phyloP scores from a whole-genome alignment of 805 yeast species.

The Candida boleticola region DNA sequence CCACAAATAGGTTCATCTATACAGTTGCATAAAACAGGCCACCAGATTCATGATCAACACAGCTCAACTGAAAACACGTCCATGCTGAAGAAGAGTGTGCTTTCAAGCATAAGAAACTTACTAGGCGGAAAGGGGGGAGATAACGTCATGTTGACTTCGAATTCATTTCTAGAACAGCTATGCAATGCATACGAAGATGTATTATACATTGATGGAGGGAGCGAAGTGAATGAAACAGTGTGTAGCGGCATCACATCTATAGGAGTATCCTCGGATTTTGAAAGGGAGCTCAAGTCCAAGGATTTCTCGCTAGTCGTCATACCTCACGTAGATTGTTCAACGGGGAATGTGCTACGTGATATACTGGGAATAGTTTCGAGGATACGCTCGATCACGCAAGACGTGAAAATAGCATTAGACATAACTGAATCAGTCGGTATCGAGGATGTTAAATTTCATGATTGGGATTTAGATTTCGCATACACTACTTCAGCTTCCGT shows the following conservation, averaged over 20 bases:
- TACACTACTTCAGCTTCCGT: neutral
- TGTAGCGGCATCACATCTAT: too few relatives aligned
- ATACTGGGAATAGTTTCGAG: slow-evolving; percentile 3
- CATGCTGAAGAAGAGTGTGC: neutral
- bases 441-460: slow-evolving; percentile 13
- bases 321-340: slow-evolving; percentile 2
- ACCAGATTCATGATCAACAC: neutral
- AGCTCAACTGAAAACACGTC: neutral
- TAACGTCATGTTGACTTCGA: neutral
- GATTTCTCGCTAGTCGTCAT: neutral
- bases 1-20: too few relatives aligned
- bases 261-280: too few relatives aligned
- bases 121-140: neutral
- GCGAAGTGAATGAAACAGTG: neutral
- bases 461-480: slow-evolving; percentile 14
- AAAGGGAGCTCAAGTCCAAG: neutral
- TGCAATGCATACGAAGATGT: neutral
- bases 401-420: slow-evolving; percentile 10
- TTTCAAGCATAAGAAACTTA: neutral
- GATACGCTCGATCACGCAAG: slow-evolving; percentile 6
- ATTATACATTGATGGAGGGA: neutral
- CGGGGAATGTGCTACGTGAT: slow-evolving; percentile 9
- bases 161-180: neutral
- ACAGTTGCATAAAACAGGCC: too few relatives aligned
- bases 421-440: slow-evolving; percentile 11